Conservation (phyloP, 352 stramenopile genomes). For the Globisporangium iwayamae region DNA sequence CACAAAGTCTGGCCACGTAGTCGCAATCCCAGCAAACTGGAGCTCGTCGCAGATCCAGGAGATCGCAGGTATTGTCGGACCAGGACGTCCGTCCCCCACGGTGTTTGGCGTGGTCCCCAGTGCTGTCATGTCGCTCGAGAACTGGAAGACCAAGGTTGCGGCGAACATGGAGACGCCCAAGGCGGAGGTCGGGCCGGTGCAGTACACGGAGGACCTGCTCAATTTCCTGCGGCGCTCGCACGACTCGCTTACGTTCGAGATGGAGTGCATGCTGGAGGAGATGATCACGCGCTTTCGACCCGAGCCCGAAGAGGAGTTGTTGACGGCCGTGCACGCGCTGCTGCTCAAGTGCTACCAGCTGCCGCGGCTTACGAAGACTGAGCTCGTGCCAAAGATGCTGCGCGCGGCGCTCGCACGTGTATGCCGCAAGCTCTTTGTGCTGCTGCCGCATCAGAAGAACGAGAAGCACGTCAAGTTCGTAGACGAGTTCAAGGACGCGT, state of each 20-base stretch:
- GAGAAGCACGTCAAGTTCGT: slow-evolving; percentile 88
- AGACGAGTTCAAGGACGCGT: slow-evolving; percentile 80
- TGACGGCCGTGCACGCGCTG: slow-evolving; percentile 94
- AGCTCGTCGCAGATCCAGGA: slow-evolving; percentile 59
- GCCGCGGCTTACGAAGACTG: slow-evolving; percentile 68
- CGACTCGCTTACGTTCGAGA: slow-evolving; percentile 89
- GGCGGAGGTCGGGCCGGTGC: slow-evolving; percentile 73
- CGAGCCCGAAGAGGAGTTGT: slow-evolving; percentile 96
- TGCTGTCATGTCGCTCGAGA: slow-evolving; percentile 65
- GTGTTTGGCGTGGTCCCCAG: slow-evolving; percentile 65
- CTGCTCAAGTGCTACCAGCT: slow-evolving; percentile 93
- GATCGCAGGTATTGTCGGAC: slow-evolving; percentile 68
- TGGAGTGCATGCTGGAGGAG: slow-evolving; percentile 98
- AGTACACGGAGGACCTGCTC: slow-evolving; percentile 93
- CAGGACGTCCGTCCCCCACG: slow-evolving; percentile 51
- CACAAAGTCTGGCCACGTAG: slow-evolving; percentile 77
- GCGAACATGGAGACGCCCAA: slow-evolving; percentile 41
- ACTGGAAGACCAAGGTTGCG: slow-evolving; percentile 64
- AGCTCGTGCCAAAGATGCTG: slow-evolving; percentile 85
- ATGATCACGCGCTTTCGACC: slow-evolving; percentile 97
- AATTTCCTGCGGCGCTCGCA: slow-evolving; percentile 92
- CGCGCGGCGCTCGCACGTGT: slow-evolving; percentile 90
- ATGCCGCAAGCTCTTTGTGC: slow-evolving; percentile 90
- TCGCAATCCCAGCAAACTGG: slow-evolving; percentile 63
- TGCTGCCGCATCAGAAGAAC: slow-evolving; percentile 79